Percentiles rank a stretch among this genome's conserved stretches.
Conservation (phyloP, 1,284 basidiomycete genomes). For the Somion occarium region DNA sequence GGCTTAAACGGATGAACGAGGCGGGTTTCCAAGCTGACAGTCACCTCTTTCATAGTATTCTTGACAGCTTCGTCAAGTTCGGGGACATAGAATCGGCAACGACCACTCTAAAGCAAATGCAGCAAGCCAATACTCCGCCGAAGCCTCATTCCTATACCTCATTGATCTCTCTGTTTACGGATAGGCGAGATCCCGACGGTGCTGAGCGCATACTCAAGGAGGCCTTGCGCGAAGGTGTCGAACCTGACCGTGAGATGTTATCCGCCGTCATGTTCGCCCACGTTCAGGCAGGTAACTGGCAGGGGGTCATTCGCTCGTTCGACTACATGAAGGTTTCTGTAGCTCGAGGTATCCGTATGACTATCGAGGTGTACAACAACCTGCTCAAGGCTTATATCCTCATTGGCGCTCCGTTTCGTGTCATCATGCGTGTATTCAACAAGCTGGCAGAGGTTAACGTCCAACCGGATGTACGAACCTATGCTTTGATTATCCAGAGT, state of each 20-base stretch:
- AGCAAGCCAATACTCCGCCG: constrained; percentile 42
- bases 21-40: constrained; percentile 48
- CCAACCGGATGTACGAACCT: constrained; percentile 64
- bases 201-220: constrained; percentile 68
- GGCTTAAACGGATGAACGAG: constrained; percentile 51
- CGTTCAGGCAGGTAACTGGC: constrained; percentile 80
- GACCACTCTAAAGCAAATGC: constrained; percentile 62
- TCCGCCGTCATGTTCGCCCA: constrained; percentile 80
- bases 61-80: constrained; percentile 55
- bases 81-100: constrained; percentile 56
- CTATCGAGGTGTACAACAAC: constrained; percentile 67
- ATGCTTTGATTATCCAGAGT: constrained; percentile 77
- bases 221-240: constrained; percentile 56
- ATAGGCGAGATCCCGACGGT: constrained; percentile 59
- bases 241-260: constrained; percentile 62
- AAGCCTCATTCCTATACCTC: constrained; percentile 60
- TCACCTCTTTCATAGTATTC: constrained; percentile 56
- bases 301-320: constrained; percentile 67
- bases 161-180: constrained; percentile 67
- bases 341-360: constrained; percentile 33
- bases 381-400: constrained; percentile 85
- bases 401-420: constrained; percentile 70
- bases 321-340: constrained; percentile 54
- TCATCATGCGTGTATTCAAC: constrained; percentile 65
- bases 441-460: constrained; percentile 46